Percentiles rank a stretch among this genome's conserved stretches.
These are phyloP conservation scores for Stephanocyclus meneghinianus DNA, from an alignment of 352 stramenopile species.

Conservation along the genomic window DNA sequence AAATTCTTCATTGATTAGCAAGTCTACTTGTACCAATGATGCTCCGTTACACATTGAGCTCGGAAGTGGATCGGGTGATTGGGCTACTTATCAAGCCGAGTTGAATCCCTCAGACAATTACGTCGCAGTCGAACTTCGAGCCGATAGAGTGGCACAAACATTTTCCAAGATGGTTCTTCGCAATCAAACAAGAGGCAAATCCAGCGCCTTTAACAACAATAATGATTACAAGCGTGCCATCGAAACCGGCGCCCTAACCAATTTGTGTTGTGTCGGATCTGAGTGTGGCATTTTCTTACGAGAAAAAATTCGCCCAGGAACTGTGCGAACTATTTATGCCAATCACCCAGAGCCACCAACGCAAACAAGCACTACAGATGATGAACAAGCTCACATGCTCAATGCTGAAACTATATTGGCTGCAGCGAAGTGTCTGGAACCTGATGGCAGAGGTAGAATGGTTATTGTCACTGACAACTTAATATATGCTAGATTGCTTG, in stretches of 20 bases:
- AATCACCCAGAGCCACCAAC: conserved; percentile 82
- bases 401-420: conserved; percentile 56
- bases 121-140: conserved; percentile 75
- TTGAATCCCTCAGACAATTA: conserved; percentile 63
- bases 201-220: background rate
- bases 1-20: background rate
- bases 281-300: conserved; percentile 69
- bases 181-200: conserved; percentile 3
- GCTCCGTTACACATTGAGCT: conserved; percentile 65
- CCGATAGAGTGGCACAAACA: conserved; percentile 74
- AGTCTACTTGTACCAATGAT: conserved; percentile 13
- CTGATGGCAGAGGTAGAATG: conserved; percentile 40
- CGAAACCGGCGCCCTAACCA: conserved; percentile 38
- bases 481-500: conserved; percentile 73
- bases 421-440: conserved; percentile 57
- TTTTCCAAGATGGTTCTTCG: conserved; percentile 56
- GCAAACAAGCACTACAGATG: conserved; percentile 61
- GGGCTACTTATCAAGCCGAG: conserved; percentile 63
- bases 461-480: conserved; percentile 80
- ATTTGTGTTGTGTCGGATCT: conserved; percentile 72
- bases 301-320: conserved; percentile 42
- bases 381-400: conserved; percentile 79
- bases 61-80: conserved; percentile 74
- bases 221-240: background rate
- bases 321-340: conserved; percentile 69